These are phyloP conservation scores for Mycotypha africana DNA, from an alignment of 371 early-diverging fungal species.

Conservation along the genomic window DNA sequence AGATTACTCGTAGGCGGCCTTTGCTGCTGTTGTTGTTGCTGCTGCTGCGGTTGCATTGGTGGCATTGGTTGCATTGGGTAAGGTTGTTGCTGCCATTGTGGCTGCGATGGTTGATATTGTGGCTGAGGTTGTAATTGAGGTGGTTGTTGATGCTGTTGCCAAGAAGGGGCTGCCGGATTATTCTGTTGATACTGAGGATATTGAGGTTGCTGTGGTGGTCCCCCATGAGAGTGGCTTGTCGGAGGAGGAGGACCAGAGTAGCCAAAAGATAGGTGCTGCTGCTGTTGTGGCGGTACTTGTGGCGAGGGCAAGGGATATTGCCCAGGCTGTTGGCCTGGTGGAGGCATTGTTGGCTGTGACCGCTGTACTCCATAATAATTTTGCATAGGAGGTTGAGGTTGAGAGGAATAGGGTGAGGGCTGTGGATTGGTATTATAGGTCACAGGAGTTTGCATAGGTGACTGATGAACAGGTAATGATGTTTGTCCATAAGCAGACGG, in stretches of 20 bases:
- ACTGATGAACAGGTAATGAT: constrained; percentile 17
- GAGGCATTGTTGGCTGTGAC: too few relatives aligned
- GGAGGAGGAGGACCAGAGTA: not conserved
- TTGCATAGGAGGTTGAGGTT: not conserved
- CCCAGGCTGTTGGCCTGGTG: too few relatives aligned
- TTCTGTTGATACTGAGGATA: not conserved
- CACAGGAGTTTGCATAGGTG: constrained; percentile 5
- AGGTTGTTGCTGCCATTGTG: not conserved
- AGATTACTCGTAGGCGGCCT: not conserved
- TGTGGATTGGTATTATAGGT: not conserved
- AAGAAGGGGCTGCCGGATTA: not conserved
- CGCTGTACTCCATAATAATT: too few relatives aligned
- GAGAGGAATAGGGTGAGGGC: not conserved
- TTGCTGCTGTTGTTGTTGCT: not conserved
- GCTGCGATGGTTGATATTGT: not conserved
- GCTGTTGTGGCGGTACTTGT: not conserved
- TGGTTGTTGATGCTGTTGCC: not conserved
- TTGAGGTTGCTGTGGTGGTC: not conserved
- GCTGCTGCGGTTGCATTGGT: not conserved
- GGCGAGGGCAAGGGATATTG: not conserved
- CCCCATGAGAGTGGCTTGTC: too few relatives aligned
- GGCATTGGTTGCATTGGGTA: not conserved
- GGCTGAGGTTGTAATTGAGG: not conserved
- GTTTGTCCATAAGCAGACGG: constrained; percentile 17
- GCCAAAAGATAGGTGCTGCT: not conserved